A percentile compares a stretch with the other conserved stretches of the same genome.
Conservation (phyloP, 2,329 filamentous ascomycete genomes). For the Pseudocercospora fijiensis region DNA sequence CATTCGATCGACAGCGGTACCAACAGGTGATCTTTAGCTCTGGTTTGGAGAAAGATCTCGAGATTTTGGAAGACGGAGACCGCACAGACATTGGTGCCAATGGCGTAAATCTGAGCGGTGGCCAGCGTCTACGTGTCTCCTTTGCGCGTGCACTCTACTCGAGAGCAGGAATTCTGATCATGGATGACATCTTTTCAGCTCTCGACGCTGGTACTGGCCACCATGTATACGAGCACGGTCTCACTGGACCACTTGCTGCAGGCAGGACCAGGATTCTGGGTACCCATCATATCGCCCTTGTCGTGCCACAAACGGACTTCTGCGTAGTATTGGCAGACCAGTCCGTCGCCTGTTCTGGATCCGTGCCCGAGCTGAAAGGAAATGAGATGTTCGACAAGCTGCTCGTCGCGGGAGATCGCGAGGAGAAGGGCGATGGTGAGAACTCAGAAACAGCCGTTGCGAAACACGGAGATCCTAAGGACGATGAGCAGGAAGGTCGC, state of each 20-base stretch:
- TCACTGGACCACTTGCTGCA: slow-evolving; percentile 72
- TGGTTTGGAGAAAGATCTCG: slow-evolving; percentile 73
- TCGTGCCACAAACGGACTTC: too few relatives aligned
- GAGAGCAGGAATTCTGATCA: slow-evolving; percentile 56
- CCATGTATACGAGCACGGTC: slow-evolving; percentile 82
- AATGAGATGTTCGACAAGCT: neutral
- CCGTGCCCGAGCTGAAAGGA: neutral
- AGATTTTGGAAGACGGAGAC: slow-evolving; percentile 82
- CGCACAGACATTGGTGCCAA: slow-evolving; percentile 88
- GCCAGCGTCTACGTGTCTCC: slow-evolving; percentile 86
- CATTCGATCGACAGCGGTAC: neutral
- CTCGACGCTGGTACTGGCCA: slow-evolving; percentile 57
- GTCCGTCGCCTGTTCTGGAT: neutral
- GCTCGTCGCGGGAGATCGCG: neutral
- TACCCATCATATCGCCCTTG: slow-evolving; percentile 70
- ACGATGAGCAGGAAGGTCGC: neutral
- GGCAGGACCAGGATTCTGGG: slow-evolving; percentile 83
- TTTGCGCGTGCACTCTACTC: slow-evolving; percentile 75
- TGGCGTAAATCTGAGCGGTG: slow-evolving; percentile 86
- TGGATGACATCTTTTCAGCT: slow-evolving; percentile 59
- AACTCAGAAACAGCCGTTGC: neutral
- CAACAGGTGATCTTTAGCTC: slow-evolving; percentile 57
- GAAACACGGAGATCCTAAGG: neutral
- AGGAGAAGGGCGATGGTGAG: neutral
- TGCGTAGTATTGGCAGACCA: too few relatives aligned